Percentiles rank a stretch among this genome's conserved stretches.
These are phyloP conservation scores for Bryoglossum gracile DNA, from an alignment of 495 filamentous ascomycete species.

Conservation along the genomic window DNA sequence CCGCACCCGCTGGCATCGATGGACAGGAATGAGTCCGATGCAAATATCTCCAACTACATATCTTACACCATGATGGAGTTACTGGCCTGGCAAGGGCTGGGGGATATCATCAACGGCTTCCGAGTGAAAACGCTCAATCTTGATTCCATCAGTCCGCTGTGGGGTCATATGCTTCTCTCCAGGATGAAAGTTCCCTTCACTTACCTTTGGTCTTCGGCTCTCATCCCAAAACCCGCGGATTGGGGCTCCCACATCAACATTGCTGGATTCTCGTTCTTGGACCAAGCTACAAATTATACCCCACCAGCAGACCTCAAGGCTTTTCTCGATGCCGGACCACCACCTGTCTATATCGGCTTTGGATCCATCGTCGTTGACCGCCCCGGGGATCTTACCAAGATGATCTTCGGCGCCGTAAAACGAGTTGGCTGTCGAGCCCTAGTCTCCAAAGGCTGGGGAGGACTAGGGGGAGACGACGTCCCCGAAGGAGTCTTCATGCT, in stretches of 20 bases:
- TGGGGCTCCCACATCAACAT: slow-evolving; percentile 66
- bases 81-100: slow-evolving; percentile 65
- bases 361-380: slow-evolving; percentile 76
- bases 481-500: slow-evolving; percentile 58
- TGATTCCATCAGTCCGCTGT: slow-evolving; percentile 56
- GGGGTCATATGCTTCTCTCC: slow-evolving; percentile 56
- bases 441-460: slow-evolving; percentile 76
- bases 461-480: slow-evolving; percentile 55
- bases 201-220: slow-evolving; percentile 63
- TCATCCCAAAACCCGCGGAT: slow-evolving; percentile 75
- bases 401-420: slow-evolving; percentile 60
- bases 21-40: slow-evolving; percentile 40
- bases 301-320: slow-evolving; percentile 52
- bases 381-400: slow-evolving; percentile 53
- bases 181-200: slow-evolving; percentile 63
- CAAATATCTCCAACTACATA: slow-evolving; percentile 58
- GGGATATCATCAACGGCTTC: slow-evolving; percentile 53
- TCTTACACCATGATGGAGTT: slow-evolving; percentile 69
- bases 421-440: slow-evolving; percentile 61
- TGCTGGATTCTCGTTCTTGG: slow-evolving; percentile 66
- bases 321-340: slow-evolving; percentile 59
- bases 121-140: slow-evolving; percentile 55
- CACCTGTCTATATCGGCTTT: slow-evolving; percentile 76
- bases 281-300: slow-evolving; percentile 51
- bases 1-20: slow-evolving; percentile 49